Base-by-base conservation (phyloP, 345 rosid genomes). In the Camelina sativa region DNA sequence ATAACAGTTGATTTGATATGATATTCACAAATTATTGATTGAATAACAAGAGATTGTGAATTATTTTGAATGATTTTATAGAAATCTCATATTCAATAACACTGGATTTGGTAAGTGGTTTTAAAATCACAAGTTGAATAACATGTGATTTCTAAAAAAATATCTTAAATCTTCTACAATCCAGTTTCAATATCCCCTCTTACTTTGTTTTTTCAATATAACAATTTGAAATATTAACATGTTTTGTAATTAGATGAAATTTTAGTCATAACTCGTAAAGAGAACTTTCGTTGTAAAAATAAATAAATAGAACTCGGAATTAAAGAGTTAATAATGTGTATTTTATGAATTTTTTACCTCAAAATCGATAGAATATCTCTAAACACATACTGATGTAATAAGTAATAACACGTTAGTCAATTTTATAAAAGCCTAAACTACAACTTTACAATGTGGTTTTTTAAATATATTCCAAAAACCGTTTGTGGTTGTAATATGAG, bases 371-470 rank as follows among this genome's bases (percentile, higher is more conserved):
- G 47, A 67, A 17, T 43, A 17, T 43, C 55, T 58, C 43, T 56
- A 54, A 17, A 44, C 13, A 4, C 28, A 10, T 69, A 40, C 25
- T 68, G 40, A 43, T 56, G 32, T 57, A 9, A 57, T 69, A 25
- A 11, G 32, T 57, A 9, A 57, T 69, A 25, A 11, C 43, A 69
- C 43, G 64, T 69, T 56, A 34, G 8, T 40, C 63, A 43, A 17
- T 69, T 13, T 53, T 68, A 34, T 17, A 9, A 4, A 16, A 35
- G 63, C 34, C 16, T 53, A 53, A 11, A 28, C 30, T 28, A 28
- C 23, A 8, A 28, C 30, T 30, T 34, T 46, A 15, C n/a, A 58
- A 46, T 46, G 43, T 55, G 12, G 16, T 19, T 11, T 37, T 8
- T 3, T 10, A 8, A 54, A 0, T 9, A 7, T 20, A 56, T 54